Evolutionary conservation across 2,329 filamentous ascomycete genomes (phyloP).

Genomic region (Claviceps sp.): DNA sequence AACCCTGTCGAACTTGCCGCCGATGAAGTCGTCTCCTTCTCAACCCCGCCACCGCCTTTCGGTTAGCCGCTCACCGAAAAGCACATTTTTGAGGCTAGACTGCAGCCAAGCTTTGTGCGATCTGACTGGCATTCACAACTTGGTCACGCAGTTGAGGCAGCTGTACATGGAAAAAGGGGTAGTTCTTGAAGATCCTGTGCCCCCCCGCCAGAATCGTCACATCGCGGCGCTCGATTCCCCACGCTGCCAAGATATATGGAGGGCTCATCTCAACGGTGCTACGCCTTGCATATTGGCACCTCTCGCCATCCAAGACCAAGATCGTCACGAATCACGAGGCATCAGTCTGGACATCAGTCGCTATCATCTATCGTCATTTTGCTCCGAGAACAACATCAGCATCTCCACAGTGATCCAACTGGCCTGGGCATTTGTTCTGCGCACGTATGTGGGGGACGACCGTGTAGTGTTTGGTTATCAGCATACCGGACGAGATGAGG

Average conservation of each 20-base stretch:
- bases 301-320: conserved; percentile 16
- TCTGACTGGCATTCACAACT: conserved; percentile 28
- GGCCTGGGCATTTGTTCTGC: conserved; percentile 46
- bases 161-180: conserved; percentile 27
- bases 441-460: conserved; percentile 37
- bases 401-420: conserved; percentile 38
- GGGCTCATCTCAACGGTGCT: conserved; percentile 22
- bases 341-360: conserved; percentile 27
- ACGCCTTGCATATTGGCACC: conserved; percentile 33
- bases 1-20: conserved; percentile 27
- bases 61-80: conserved; percentile 30
- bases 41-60: conserved; percentile 37
- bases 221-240: conserved; percentile 15
- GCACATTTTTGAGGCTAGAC: conserved; percentile 35
- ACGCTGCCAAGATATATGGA: conserved; percentile 32
- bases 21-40: conserved; percentile 21
- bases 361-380: conserved; percentile 30
- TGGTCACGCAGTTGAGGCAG: conserved; percentile 33
- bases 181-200: conserved; percentile 9
- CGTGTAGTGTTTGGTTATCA: conserved; percentile 43
- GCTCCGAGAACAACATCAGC: conserved; percentile 24
- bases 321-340: conserved; percentile 20
- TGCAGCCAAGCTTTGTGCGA: conserved; percentile 38
- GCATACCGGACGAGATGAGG: conserved; percentile 29
- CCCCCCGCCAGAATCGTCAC: conserved; percentile 15